Evolutionary conservation across 352 stramenopile genomes (phyloP), one percentile per base, ranked within the genome.

Genomic region (Salisapilia sapeloensis): DNA sequence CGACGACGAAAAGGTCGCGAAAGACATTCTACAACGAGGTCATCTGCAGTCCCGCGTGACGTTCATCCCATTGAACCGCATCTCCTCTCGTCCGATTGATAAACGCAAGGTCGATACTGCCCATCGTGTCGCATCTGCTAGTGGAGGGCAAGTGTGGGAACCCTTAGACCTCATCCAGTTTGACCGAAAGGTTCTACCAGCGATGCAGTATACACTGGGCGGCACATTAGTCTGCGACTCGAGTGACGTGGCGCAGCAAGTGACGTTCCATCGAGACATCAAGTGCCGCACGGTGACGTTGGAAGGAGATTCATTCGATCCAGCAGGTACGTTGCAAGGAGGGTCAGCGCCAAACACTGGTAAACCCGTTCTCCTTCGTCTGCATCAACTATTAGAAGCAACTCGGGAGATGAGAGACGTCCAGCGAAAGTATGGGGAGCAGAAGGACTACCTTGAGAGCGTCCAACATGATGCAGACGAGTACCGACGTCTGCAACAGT

Each of bases 181-280:
- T 50, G 84, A 97, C 48, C 64, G 89, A 23, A 87, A 97, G 18
- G 67, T 99, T 9, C 49, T 75, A 15, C 80, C 69, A 28, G 94
- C 94, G 4, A 97, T 99, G 56, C 81, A 98, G 46, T 97, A 98
- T 49, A 90, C 96, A 6, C 99, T 99, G 54, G 96, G 96, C n/a
- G 84, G 74, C 14, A 92, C 86, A n/a, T 69, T 99, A 40, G 91
- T 99, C 29, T 98, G 96, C 42, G 92, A 98, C 42, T 93, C 65
- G 9, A 93, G 86, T 27, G 87, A 97, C 37, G 51, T 89, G 10
- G 76, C 76, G 1, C 84, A 91, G 51, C 75, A 72, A 23, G 69
- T 91, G 25, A 91, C 76, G 0, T 91, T 91, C 35, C 66, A 91
- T 46, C 42, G 55, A 17, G 81, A 97, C 42, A 96, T 97, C 26